Conservation (phyloP, 2,329 filamentous ascomycete species). For the Fusarium sp. region DNA sequence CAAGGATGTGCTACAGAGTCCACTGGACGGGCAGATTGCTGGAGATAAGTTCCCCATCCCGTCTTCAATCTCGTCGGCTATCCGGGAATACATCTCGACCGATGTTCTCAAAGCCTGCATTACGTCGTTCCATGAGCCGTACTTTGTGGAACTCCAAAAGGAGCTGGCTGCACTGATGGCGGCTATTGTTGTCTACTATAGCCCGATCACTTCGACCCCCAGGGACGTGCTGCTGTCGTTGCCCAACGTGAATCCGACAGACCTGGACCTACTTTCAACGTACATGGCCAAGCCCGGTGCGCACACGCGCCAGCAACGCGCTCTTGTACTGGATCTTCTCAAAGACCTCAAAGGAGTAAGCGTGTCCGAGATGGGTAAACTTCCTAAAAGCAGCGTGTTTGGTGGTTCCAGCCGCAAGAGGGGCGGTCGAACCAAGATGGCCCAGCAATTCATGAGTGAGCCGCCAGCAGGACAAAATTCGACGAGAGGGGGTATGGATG, state of each 20-base stretch:
- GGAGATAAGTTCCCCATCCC: conserved; percentile 59
- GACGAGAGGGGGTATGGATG: conserved; percentile 44
- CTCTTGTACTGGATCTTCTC: conserved; percentile 82
- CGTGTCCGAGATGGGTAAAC: conserved; percentile 91
- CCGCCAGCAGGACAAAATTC: conserved; percentile 47
- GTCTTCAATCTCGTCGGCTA: conserved; percentile 66
- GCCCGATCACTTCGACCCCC: conserved; percentile 73
- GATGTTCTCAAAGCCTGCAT: conserved; percentile 92
- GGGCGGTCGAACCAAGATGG: conserved; percentile 59
- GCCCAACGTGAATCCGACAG: conserved; percentile 75
- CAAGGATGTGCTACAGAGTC: conserved; percentile 37
- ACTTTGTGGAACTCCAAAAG: conserved; percentile 96
- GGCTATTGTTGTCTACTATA: conserved; percentile 81
- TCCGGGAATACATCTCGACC: conserved; percentile 88
- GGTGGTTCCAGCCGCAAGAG: conserved; percentile 43
- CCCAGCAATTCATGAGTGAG: conserved; percentile 72
- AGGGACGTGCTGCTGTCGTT: conserved; percentile 79
- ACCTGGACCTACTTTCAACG: conserved; percentile 71
- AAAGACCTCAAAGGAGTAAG: conserved; percentile 89
- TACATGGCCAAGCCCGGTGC: conserved; percentile 66
- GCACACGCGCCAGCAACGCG: conserved; percentile 79
- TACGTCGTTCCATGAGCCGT: conserved; percentile 89
- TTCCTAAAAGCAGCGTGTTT: conserved; percentile 64
- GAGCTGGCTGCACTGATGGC: conserved; percentile 90
- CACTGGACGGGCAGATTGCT: conserved; percentile 43